Evolutionary conservation across 192 early-diverging fungal genomes (phyloP).

Genomic region (Coemansia guatemalensis): DNA sequence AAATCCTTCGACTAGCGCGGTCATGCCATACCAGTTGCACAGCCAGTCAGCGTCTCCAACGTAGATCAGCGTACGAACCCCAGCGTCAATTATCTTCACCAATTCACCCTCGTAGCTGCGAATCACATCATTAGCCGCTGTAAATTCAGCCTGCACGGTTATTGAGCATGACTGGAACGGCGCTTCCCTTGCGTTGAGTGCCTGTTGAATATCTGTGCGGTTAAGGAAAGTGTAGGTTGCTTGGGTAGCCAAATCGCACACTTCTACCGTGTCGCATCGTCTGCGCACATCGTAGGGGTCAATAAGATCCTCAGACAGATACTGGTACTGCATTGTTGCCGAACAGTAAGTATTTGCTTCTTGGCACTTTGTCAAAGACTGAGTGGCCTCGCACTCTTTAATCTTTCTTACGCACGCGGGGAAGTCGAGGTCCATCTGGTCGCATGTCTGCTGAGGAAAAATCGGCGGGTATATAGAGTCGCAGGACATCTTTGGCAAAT

Average conservation of each 20-base stretch:
- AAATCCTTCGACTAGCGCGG: slow-evolving; percentile 75
- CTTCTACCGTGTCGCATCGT: slow-evolving; percentile 66
- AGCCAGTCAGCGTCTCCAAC: slow-evolving; percentile 90
- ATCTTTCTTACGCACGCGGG: slow-evolving; percentile 9
- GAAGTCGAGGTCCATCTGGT: slow-evolving; percentile 58
- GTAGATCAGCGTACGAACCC: slow-evolving; percentile 80
- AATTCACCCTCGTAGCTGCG: slow-evolving; percentile 63
- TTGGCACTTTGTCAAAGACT: neutral
- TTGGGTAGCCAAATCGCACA: slow-evolving; percentile 77
- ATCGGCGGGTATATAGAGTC: slow-evolving; percentile 71
- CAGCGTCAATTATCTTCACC: slow-evolving; percentile 64
- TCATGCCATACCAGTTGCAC: slow-evolving; percentile 85
- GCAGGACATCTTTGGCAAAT: slow-evolving; percentile 73
- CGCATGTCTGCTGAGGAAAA: slow-evolving; percentile 63
- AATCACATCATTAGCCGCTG: slow-evolving; percentile 77
- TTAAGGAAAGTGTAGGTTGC: slow-evolving; percentile 76
- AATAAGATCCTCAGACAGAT: slow-evolving; percentile 48
- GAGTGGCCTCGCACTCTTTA: slow-evolving; percentile 1
- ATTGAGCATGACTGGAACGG: slow-evolving; percentile 75
- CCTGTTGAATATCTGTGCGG: slow-evolving; percentile 60
- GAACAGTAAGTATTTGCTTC: neutral
- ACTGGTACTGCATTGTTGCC: neutral
- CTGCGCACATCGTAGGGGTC: slow-evolving; percentile 93
- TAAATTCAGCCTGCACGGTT: slow-evolving; percentile 69
- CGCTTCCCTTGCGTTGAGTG: slow-evolving; percentile 66